Evolutionary conservation across 345 rosid species (phyloP), one percentile per base, ranked within the genome.

Genomic region (Combretum micranthum): DNA sequence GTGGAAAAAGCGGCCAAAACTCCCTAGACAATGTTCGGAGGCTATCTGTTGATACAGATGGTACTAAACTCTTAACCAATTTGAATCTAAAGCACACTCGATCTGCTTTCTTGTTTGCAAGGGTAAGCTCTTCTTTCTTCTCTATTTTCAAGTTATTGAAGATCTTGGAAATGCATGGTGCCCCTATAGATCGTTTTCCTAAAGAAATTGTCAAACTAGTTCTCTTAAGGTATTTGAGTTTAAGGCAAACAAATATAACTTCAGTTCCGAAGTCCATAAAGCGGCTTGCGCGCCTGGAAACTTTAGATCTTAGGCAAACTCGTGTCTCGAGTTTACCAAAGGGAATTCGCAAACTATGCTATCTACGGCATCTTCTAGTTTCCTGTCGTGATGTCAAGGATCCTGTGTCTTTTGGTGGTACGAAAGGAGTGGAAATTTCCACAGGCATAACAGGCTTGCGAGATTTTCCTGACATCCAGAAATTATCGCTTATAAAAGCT

Each of bases 401-500:
- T n/a, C 15, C 21, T 60, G 19, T 52, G 10, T 23, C 52, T 39
- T 47, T 32, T 20, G 20, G 18, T 22, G 44, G 60, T 14, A 22
- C 32, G 0, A 20, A 23, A 37, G 62, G 62, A 7, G 55, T 55
- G 4, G 39, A 25, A 21, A 13, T 56, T 11, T 18, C 5, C 4
- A 3, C 7, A 4, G 47, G 48, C 13, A 17, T 51, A 3, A 11
- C 7, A 9, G 55, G 43, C 9, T 15, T 56, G 2, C 19, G 51
- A 11, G 18, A 0, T 20, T 55, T 52, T 21, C 18, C 48, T n/a
- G 11, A 23, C 0, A 3, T 48, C 23, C 51, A 49, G 49, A 67
- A 59, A 61, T 50, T 66, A 15, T 53, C 63, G 0, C 69, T 53
- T 17, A 12, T 39, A 19, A 57, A 37, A 58, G 67, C 56, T 7